Evolutionary conservation across 78 protist species (phyloP).

Genomic region (Guillardia theta): DNA sequence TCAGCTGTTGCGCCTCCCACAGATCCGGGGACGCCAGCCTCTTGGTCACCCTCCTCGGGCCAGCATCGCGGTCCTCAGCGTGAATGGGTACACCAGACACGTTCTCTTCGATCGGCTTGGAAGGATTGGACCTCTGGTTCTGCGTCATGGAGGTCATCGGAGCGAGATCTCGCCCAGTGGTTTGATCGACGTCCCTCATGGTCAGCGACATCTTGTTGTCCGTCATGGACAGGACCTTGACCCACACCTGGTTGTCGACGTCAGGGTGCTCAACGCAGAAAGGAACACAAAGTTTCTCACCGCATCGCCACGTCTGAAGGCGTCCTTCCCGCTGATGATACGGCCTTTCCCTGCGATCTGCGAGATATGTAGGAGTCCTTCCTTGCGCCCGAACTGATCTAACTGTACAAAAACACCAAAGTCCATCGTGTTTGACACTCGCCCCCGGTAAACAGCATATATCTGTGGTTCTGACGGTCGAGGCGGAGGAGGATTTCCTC

Average conservation of each 20-base stretch:
- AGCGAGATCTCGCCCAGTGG: slow-evolving; percentile 62
- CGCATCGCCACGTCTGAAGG: background rate
- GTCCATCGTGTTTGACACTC: slow-evolving; percentile 66
- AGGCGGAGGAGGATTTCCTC: too few species aligned
- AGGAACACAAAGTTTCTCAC: too few species aligned
- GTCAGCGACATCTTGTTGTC: slow-evolving; percentile 14
- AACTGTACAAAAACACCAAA: slow-evolving; percentile 77
- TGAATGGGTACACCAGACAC: background rate
- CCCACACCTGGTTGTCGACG: slow-evolving; percentile 53
- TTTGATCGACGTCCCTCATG: slow-evolving; percentile 81
- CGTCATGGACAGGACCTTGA: slow-evolving; percentile 43
- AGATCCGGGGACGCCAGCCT: slow-evolving; percentile 82
- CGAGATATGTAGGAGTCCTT: slow-evolving; percentile 86
- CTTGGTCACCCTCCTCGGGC: slow-evolving; percentile 22
- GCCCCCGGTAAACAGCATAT: slow-evolving; percentile 30
- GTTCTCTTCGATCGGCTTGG: background rate
- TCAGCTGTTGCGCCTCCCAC: slow-evolving; percentile 84
- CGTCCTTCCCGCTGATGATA: slow-evolving; percentile 19
- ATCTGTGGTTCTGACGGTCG: slow-evolving; percentile 55
- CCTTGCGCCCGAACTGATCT: slow-evolving; percentile 43
- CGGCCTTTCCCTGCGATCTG: slow-evolving; percentile 30
- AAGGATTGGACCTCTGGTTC: slow-evolving; percentile 17
- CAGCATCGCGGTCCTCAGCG: slow-evolving; percentile 46
- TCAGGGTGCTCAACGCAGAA: too few species aligned
- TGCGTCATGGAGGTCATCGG: background rate